Evolutionary conservation across 352 stramenopile species (phyloP).

Genomic region (Pythium phragmiticola): DNA sequence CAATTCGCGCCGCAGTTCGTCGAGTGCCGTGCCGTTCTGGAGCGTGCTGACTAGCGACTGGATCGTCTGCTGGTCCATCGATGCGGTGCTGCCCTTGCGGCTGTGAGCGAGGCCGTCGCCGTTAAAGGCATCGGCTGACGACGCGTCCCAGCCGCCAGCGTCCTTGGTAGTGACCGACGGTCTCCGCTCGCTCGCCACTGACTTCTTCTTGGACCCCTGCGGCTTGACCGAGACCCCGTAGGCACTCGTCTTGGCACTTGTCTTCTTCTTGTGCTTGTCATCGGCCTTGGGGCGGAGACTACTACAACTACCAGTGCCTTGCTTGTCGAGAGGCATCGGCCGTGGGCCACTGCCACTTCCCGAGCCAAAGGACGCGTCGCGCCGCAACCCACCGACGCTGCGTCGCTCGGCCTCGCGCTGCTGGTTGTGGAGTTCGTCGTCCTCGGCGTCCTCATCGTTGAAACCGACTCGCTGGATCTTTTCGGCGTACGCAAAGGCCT

Average conservation of each 20-base stretch:
- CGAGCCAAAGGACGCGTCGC: constrained; percentile 12
- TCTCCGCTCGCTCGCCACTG: constrained; percentile 23
- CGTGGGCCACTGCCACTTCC: constrained; percentile 6
- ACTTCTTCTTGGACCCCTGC: constrained; percentile 34
- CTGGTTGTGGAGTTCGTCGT: constrained; percentile 35
- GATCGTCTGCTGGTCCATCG: constrained; percentile 54
- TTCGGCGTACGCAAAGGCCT: constrained; percentile 75
- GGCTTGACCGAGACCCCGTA: constrained; percentile 44
- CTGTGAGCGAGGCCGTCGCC: constrained; percentile 8
- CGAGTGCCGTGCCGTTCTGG: constrained; percentile 59
- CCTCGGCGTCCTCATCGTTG: constrained; percentile 40
- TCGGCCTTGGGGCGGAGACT: constrained; percentile 7
- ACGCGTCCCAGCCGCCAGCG: constrained; percentile 23
- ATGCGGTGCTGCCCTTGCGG: constrained; percentile 26
- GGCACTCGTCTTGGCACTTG: constrained; percentile 34
- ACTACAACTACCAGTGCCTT: constrained; percentile 1
- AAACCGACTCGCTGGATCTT: constrained; percentile 47
- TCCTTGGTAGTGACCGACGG: constrained; percentile 13
- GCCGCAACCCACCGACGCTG: constrained; percentile 12
- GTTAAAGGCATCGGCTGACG: constrained; percentile 20
- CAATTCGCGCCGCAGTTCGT: constrained; percentile 59
- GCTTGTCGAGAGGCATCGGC: constrained; percentile 11
- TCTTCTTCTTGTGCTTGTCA: constrained; percentile 31
- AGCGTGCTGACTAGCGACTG: constrained; percentile 74
- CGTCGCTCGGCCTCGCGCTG: constrained; percentile 15